Base-by-base conservation (phyloP, 345 rosid genomes). In the Citrus unshiu region DNA sequence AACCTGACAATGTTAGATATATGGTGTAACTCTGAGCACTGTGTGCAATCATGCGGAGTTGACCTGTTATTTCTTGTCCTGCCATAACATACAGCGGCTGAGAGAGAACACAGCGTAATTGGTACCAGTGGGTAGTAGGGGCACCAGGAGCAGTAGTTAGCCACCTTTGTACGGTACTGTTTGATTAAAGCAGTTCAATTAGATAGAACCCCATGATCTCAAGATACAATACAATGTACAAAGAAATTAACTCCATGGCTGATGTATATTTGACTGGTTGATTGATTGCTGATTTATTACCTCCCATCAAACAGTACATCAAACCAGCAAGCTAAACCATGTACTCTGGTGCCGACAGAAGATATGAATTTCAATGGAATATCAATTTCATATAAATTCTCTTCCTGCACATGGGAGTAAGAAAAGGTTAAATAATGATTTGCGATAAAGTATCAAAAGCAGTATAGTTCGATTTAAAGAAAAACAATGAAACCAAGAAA, bases 251-350 rank as follows among this genome's bases (percentile, higher is more conserved):
- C 57, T 56, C 12, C 19, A n/a, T 46, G 29, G 73, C 75, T 37
- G 43, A 73, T 80, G 58, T 35, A 39, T 72, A 12, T 21, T 39
- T 6, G 49, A 24, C 25, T 9, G 14, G 49, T 69, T 19, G 21
- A 56, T 64, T 30, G 30, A 30, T 70, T 19, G 16, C 35, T 21
- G n/a, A 65, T 68, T 32, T 68, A 63, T 85, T 85, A 87, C 98
- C 98, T 96, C 77, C 99, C 99, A 54, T 94, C 87, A 68, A 96
- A 96, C 73, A 96, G 83, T 66, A 96, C 98, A 59, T 96, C 99
- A 29, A 96, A 96, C 99, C 99, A 96, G 80, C 98, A 96, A 69
- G 99, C 99, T 85, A 96, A 85, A 27, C 99, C 99, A 77, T 96
- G 99, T 73, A 96, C 81, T 85, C 98, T 87, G 70, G 99, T 87